Evolutionary conservation across 768 basidiomycete genomes (phyloP), one percentile per base, ranked within the genome.

Genomic region (Podaxis rugospora): DNA sequence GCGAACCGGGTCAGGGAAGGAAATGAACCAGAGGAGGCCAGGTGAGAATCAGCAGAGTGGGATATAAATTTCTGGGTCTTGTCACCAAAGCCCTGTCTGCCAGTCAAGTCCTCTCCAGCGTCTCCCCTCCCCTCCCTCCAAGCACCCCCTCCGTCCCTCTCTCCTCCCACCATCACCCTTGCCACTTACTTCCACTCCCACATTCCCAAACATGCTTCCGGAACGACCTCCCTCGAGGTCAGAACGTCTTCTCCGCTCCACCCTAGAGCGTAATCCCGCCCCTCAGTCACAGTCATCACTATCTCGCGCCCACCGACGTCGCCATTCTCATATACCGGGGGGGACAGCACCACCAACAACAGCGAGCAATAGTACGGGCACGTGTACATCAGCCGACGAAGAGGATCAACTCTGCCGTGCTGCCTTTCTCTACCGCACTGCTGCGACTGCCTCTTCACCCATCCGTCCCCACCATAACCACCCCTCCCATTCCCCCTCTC

Each of bases 161-260:
- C 0, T 32, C 32, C 7, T 32, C 32, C 32, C 32, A 32, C 32
- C n/a, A 42, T 42, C 40, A 4, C 40, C 13, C 40, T 42, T 18
- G 3, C 40, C 13, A 14, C 11, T 18, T 10, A 49, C 25, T 9
- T 21, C 4, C n/a, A 47, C 47, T 9, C 47, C 21, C 2, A n/a
- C 13, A 5, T 16, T 21, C 18, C 1, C 47, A 13, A 11, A 7
- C n/a, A 59, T 59, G 58, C n/a, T 6, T 13, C 55, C 64, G 32
- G 55, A 61, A 39, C 6, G 62, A n/a, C 64, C 64, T 3, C 55
- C 64, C 10, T 63, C 62, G n/a, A 59, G 62, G 52, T 65, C 65
- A 25, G 62, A 65, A 50, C 62, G 58, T 25, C 65, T 63, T 27
- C 65, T 65, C 25, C 65, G 65, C 42, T 62, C 62, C 1, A 51